phyloP scores from a whole-genome alignment of 148 eudicot genomes.

The Chenopodium berlandieri region DNA sequence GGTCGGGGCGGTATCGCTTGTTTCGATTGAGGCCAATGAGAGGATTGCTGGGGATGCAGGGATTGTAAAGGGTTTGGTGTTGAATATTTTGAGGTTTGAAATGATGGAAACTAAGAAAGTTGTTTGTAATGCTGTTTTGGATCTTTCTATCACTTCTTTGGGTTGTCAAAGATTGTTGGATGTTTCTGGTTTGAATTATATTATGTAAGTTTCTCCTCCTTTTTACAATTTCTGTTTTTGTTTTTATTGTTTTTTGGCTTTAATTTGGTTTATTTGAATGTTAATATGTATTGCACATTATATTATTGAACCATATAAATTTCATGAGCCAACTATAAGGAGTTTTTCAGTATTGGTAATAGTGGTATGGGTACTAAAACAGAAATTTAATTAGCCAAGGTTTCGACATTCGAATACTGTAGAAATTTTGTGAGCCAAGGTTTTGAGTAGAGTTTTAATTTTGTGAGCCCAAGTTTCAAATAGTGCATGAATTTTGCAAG shows the following conservation, averaged over 20 bases:
- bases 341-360: not conserved
- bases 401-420: too few relatives aligned
- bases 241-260: not conserved
- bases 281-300: not conserved
- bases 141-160: slow-evolving; percentile 46
- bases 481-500: not conserved
- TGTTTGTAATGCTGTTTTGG: slow-evolving; percentile 56
- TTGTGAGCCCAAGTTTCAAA: not conserved
- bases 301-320: not conserved
- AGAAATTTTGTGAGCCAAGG: not conserved
- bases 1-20: slow-evolving; percentile 42
- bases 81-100: slow-evolving; percentile 18
- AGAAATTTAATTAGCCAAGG: not conserved
- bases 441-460: not conserved
- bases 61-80: slow-evolving; percentile 19
- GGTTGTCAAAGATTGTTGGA: slow-evolving; percentile 43
- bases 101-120: slow-evolving; percentile 30
- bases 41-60: slow-evolving; percentile 41
- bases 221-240: not conserved
- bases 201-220: slow-evolving; percentile 44
- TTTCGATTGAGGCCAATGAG: slow-evolving; percentile 49
- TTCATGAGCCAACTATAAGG: not conserved
- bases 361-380: too few relatives aligned
- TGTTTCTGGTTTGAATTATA: slow-evolving; percentile 40
- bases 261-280: not conserved